Conservation (phyloP, 2,329 filamentous ascomycete genomes). For the Aspergillus sp. region DNA sequence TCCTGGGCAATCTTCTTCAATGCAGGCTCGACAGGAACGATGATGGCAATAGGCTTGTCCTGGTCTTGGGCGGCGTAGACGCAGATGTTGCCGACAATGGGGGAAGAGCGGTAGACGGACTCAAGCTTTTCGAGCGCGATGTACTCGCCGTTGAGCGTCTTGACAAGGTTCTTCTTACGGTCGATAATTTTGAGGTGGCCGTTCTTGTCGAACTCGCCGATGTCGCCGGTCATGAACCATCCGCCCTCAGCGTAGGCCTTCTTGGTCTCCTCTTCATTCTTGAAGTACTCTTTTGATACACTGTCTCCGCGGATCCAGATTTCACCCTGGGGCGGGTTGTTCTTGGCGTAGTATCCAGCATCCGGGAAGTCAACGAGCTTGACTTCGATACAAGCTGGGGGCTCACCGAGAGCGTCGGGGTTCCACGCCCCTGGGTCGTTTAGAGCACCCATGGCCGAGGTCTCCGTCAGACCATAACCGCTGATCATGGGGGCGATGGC, state of each 20-base stretch:
- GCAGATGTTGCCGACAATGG: constrained; percentile 83
- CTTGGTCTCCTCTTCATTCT: constrained; percentile 81
- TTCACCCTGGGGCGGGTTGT: constrained; percentile 82
- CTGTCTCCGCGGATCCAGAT: constrained; percentile 81
- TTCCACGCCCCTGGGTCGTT: constrained; percentile 81
- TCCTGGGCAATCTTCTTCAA: constrained; percentile 57
- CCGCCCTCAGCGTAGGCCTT: constrained; percentile 77
- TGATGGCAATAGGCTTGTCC: constrained; percentile 77
- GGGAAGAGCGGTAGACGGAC: constrained; percentile 78
- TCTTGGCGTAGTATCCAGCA: constrained; percentile 76
- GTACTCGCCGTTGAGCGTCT: constrained; percentile 93
- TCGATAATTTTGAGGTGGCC: constrained; percentile 88
- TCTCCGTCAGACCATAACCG: constrained; percentile 95
- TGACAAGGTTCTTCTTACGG: constrained; percentile 97
- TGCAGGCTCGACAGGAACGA: constrained; percentile 61
- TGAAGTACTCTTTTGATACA: constrained; percentile 76
- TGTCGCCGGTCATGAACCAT: constrained; percentile 97
- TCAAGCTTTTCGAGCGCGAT: constrained; percentile 96
- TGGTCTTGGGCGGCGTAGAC: constrained; percentile 76
- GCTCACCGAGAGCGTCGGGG: constrained; percentile 71
- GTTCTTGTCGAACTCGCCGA: constrained; percentile 79
- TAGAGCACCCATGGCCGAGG: constrained; percentile 62
- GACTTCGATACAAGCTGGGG: constrained; percentile 75
- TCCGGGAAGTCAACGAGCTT: constrained; percentile 91
- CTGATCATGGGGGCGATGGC: constrained; percentile 91